phyloP scores from a whole-genome alignment of 2,329 filamentous ascomycete species.

The Fusarium nodosum region DNA sequence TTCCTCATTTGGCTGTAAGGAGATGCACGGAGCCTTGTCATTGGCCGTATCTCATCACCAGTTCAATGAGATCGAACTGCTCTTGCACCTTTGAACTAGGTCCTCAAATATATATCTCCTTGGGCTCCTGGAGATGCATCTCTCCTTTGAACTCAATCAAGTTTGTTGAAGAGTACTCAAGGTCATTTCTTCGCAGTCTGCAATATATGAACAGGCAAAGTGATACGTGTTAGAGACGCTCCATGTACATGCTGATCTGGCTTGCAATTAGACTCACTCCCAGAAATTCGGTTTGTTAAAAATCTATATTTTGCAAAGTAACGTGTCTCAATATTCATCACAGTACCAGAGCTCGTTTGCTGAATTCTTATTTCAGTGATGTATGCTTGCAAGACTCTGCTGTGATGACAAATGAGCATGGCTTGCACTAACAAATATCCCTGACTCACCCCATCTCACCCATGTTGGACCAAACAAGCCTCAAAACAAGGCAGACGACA shows the following conservation, averaged over 20 bases:
- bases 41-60: conserved; percentile 24
- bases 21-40: conserved; percentile 2
- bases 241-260: background rate
- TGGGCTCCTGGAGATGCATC: accelerated
- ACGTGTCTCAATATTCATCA: background rate
- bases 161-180: too few species aligned
- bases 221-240: too few species aligned
- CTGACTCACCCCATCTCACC: conserved; percentile 21
- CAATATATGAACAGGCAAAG: background rate
- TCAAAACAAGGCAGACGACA: background rate
- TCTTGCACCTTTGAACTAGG: too few species aligned
- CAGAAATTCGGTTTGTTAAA: background rate
- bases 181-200: background rate
- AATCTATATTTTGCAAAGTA: too few species aligned
- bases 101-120: background rate
- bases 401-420: conserved; percentile 24
- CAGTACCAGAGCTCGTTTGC: too few species aligned
- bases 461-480: background rate
- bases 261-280: background rate
- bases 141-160: too few species aligned
- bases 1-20: conserved; percentile 35
- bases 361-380: background rate
- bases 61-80: background rate
- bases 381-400: background rate
- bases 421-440: conserved; percentile 9